A percentile compares a stretch with the other conserved stretches of the same genome.
Evolutionary conservation across 208 protist genomes (phyloP).

Genomic region (Crithidia expoeki): DNA sequence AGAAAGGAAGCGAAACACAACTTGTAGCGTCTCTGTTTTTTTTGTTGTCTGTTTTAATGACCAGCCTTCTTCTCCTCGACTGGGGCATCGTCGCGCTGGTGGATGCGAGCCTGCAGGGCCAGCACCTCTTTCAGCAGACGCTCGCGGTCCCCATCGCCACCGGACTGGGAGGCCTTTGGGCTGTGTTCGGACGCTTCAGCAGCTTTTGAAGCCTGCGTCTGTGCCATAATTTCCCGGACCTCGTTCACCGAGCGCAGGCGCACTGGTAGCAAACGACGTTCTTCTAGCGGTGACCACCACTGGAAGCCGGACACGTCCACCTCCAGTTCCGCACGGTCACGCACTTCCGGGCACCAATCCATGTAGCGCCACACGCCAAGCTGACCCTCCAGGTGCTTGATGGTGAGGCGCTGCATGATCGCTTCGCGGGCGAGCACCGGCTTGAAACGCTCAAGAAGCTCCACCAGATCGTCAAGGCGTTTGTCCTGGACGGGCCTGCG

Average conservation of each 20-base stretch:
- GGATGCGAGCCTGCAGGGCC: constrained; percentile 86
- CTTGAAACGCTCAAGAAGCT: constrained; percentile 92
- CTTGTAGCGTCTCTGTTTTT: constrained; percentile 13
- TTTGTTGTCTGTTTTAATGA: constrained; percentile 48
- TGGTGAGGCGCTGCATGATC: constrained; percentile 93
- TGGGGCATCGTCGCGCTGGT: constrained; percentile 80
- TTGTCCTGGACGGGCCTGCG: constrained; percentile 82
- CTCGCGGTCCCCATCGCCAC: constrained; percentile 78
- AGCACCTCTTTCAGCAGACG: constrained; percentile 91
- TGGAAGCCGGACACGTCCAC: constrained; percentile 86
- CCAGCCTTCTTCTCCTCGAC: constrained; percentile 71
- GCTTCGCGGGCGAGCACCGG: constrained; percentile 92
- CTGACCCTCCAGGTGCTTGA: constrained; percentile 93
- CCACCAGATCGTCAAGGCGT: constrained; percentile 86
- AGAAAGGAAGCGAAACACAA: not conserved
- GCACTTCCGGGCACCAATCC: constrained; percentile 94
- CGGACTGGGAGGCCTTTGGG: constrained; percentile 48
- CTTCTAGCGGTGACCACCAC: constrained; percentile 88
- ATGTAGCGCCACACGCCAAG: constrained; percentile 93
- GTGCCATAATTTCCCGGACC: constrained; percentile 88
- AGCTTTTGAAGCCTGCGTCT: constrained; percentile 79
- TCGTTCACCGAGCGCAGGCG: constrained; percentile 89
- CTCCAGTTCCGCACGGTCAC: constrained; percentile 91
- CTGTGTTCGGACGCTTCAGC: constrained; percentile 57
- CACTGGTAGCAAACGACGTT: constrained; percentile 85